Evolutionary conservation across 345 rosid genomes (phyloP).

Genomic region (Erysimum cheiranthoides): DNA sequence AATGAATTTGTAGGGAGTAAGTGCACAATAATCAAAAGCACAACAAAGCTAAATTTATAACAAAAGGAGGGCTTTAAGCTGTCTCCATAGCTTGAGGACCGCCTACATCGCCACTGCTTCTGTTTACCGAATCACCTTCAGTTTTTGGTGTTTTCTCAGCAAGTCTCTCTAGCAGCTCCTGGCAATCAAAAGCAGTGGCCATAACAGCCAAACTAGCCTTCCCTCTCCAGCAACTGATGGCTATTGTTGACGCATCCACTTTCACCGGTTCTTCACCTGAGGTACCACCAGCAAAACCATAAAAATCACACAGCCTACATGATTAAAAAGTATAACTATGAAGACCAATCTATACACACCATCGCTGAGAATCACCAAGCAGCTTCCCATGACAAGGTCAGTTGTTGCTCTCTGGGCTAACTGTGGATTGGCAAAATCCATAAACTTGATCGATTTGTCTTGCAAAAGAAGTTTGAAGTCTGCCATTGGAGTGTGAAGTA

Average conservation of each 20-base stretch:
- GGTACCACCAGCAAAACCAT: slow-evolving; percentile 24
- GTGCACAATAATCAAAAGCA: background rate
- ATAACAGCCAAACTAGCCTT: slow-evolving; percentile 75
- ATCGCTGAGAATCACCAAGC: slow-evolving; percentile 66
- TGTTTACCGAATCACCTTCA: slow-evolving; percentile 30
- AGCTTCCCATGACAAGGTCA: slow-evolving; percentile 80
- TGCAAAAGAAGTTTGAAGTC: slow-evolving; percentile 92
- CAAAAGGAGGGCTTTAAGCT: background rate
- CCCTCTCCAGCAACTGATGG: slow-evolving; percentile 98
- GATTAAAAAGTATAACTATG: background rate
- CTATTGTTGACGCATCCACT: slow-evolving; percentile 64
- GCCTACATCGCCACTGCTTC: slow-evolving; percentile 26
- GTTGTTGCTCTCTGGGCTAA: slow-evolving; percentile 72
- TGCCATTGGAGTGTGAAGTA: slow-evolving; percentile 58
- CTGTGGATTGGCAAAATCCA: slow-evolving; percentile 69
- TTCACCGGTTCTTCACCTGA: slow-evolving; percentile 48
- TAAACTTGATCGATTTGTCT: slow-evolving; percentile 77
- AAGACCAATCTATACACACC: slow-evolving; percentile 52
- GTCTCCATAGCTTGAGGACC: slow-evolving; percentile 44
- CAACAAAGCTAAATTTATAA: background rate
- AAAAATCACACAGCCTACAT: background rate
- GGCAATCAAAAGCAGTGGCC: slow-evolving; percentile 86
- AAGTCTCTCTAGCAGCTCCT: slow-evolving; percentile 80
- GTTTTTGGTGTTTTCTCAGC: slow-evolving; percentile 48
- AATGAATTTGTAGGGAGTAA: background rate